A percentile compares a stretch with the other conserved stretches of the same genome.
Conservation (phyloP, 306 rosid species). For the Bauhinia variegata region DNA sequence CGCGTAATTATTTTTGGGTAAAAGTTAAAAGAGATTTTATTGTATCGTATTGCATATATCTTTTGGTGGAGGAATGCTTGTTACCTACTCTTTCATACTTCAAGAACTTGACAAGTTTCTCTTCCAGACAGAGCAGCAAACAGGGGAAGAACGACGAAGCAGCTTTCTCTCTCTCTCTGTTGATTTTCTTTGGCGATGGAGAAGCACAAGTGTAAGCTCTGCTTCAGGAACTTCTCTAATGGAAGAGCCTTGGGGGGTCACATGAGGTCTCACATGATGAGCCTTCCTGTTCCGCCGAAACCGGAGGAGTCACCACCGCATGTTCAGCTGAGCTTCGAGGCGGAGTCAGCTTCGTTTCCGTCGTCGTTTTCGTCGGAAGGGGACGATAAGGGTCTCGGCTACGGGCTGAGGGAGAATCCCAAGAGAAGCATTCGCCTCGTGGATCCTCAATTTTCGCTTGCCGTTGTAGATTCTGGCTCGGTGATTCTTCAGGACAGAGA, state of each 20-base stretch:
- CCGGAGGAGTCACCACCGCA: not conserved
- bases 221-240: conserved; percentile 72
- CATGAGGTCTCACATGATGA: conserved; percentile 97
- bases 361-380: conserved; percentile 45
- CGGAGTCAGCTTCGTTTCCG: conserved; percentile 55
- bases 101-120: conserved; percentile 19
- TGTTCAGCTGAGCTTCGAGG: conserved; percentile 43
- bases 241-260: conserved; percentile 97
- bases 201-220: conserved; percentile 78
- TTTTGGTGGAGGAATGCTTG: conserved; percentile 78
- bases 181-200: conserved; percentile 48
- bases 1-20: not conserved
- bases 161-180: conserved; percentile 29
- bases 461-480: conserved; percentile 52
- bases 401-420: conserved; percentile 70
- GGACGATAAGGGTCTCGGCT: conserved; percentile 46
- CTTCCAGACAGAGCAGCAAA: no score
- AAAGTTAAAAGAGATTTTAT: conserved; percentile 6
- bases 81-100: conserved; percentile 71
- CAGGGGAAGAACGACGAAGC: conserved; percentile 5
- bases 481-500: conserved; percentile 76
- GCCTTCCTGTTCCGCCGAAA: conserved; percentile 61
- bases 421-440: conserved; percentile 62
- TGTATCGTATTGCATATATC: no score
- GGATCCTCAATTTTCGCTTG: conserved; percentile 72